Conservation (phyloP, 805 yeast species). For the Ogataea degrootiae region DNA sequence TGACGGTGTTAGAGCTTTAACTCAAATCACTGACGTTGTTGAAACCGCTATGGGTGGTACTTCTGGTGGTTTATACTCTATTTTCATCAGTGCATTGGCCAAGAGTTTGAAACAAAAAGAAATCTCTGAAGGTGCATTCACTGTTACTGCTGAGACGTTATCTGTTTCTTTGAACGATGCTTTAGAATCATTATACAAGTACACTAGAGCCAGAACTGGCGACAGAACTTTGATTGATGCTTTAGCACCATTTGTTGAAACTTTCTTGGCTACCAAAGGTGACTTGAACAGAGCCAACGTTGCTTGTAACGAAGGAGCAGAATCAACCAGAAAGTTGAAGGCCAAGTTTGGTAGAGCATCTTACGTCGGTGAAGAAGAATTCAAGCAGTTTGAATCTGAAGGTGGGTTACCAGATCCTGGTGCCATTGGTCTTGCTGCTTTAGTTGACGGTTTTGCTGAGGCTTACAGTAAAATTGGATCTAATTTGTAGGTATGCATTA, state of each 20-base stretch:
- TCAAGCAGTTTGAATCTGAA: constrained; percentile 42
- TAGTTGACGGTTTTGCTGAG: constrained; percentile 28
- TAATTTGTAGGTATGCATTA: constrained; percentile 6
- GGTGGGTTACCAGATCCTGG: constrained; percentile 95
- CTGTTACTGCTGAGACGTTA: constrained; percentile 32
- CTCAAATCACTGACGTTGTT: constrained; percentile 75
- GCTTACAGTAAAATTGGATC: constrained; percentile 19
- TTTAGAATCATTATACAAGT: constrained; percentile 68
- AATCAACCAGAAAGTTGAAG: constrained; percentile 62
- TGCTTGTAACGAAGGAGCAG: constrained; percentile 75
- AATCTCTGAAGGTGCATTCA: constrained; percentile 20
- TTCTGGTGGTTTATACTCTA: constrained; percentile 89
- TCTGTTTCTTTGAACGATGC: constrained; percentile 54
- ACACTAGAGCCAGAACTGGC: constrained; percentile 85
- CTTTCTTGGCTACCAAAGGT: constrained; percentile 40
- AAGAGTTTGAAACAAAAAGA: constrained; percentile 43
- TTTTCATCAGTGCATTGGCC: constrained; percentile 74
- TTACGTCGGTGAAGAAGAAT: constrained; percentile 65
- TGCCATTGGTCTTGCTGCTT: constrained; percentile 70
- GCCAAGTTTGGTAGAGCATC: constrained; percentile 95
- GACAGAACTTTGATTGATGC: constrained; percentile 90
- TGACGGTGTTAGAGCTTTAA: constrained; percentile 55
- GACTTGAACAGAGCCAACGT: constrained; percentile 57
- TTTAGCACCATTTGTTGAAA: constrained; percentile 76
- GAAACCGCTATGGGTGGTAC: constrained; percentile 96